A percentile compares a stretch with the other conserved stretches of the same genome.
Evolutionary conservation across 306 rosid species (phyloP).

Genomic region (Senna tora): DNA sequence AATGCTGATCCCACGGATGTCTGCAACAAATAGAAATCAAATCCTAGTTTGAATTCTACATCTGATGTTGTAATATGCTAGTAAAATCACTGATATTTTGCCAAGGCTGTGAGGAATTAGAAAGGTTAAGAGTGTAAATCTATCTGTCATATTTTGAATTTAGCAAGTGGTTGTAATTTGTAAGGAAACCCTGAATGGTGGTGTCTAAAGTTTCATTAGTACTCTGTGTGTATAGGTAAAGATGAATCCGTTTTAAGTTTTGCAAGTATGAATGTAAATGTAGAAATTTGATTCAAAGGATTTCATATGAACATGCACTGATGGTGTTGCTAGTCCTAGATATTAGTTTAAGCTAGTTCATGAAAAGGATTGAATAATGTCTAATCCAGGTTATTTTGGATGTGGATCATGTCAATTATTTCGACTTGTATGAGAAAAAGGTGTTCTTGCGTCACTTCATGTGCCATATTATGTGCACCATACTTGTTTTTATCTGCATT

Average conservation of each 20-base stretch:
- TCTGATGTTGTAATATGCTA: neutral
- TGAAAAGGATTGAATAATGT: neutral
- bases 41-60: constrained; percentile 13
- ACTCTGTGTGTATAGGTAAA: neutral
- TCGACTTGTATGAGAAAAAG: no score
- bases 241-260: neutral
- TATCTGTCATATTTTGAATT: neutral
- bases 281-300: neutral
- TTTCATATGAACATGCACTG: neutral
- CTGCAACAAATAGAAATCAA: constrained; percentile 46
- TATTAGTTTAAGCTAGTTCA: neutral
- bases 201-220: constrained; percentile 1
- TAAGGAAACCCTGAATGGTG: constrained; percentile 1
- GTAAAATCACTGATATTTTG: neutral
- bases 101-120: neutral
- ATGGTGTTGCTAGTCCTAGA: neutral
- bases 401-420: no score
- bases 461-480: no score
- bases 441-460: no score
- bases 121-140: constrained; percentile 23
- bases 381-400: no score
- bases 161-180: constrained; percentile 8
- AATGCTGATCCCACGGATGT: constrained; percentile 64
- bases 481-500: no score
- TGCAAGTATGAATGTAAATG: neutral